These are phyloP conservation scores for Pythium folliculosum DNA, from an alignment of 352 stramenopile species.

Conservation along the genomic window DNA sequence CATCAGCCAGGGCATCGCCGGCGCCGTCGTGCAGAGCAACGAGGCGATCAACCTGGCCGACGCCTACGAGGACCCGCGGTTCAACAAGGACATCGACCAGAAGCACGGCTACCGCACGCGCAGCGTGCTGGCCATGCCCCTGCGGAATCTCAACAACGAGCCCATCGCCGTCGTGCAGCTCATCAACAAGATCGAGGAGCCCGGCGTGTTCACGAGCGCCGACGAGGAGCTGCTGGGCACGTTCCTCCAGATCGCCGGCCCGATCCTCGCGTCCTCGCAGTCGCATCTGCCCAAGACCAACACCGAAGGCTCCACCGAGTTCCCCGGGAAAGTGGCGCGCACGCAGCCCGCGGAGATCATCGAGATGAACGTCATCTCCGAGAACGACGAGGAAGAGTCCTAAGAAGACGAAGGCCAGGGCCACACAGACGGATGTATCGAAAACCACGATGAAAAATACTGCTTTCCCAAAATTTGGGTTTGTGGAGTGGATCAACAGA, in stretches of 20 bases:
- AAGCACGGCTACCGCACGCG: conserved; percentile 87
- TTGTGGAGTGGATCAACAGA: too few relatives aligned
- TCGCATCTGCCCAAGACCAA: conserved; percentile 64
- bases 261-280: conserved; percentile 87
- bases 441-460: not conserved
- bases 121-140: conserved; percentile 87
- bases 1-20: conserved; percentile 84
- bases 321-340: conserved; percentile 50
- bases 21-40: conserved; percentile 71
- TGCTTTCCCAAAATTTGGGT: not conserved
- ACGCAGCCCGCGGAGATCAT: conserved; percentile 46
- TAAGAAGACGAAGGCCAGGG: conserved; percentile 3
- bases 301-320: conserved; percentile 60
- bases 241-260: conserved; percentile 88
- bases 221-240: conserved; percentile 86
- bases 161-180: conserved; percentile 88
- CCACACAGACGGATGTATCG: not conserved
- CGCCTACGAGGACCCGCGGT: conserved; percentile 85
- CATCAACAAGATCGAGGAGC: conserved; percentile 85
- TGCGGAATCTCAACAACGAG: conserved; percentile 70
- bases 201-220: conserved; percentile 77
- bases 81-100: conserved; percentile 90
- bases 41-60: conserved; percentile 81
- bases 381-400: conserved; percentile 74
- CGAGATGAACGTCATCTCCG: conserved; percentile 83